Conservation (phyloP, 2,329 filamentous ascomycete genomes). For the Nemania bipapillata region DNA sequence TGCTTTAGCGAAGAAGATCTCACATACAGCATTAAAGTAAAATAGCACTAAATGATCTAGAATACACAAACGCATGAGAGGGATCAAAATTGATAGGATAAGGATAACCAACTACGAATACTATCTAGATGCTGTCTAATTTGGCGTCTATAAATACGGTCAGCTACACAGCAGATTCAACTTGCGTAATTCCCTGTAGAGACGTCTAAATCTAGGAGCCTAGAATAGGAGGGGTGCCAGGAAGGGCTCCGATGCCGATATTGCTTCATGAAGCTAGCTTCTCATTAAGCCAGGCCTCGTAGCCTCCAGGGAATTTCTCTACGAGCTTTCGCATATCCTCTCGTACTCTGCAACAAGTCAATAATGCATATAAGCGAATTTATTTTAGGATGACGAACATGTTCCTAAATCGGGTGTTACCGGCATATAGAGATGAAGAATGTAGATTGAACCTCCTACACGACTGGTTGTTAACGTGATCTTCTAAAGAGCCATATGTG, state of each 20-base stretch:
- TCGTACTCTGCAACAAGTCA: constrained; percentile 18
- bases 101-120: background rate
- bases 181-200: background rate
- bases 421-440: constrained; percentile 29
- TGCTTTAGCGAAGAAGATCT: too few species aligned
- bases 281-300: constrained; percentile 22
- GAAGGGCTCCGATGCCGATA: background rate
- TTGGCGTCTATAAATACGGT: background rate
- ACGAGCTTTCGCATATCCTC: constrained; percentile 32
- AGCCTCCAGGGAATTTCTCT: constrained; percentile 32
- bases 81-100: too few species aligned
- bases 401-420: constrained; percentile 26
- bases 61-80: too few species aligned
- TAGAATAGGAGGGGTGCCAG: background rate
- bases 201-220: background rate
- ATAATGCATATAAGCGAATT: background rate
- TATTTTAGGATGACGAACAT: constrained; percentile 12
- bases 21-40: too few species aligned
- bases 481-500: background rate
- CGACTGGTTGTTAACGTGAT: background rate
- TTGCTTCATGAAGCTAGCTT: background rate
- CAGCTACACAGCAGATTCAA: background rate
- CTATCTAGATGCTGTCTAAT: too few species aligned
- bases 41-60: too few species aligned
- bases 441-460: constrained; percentile 33